Base-by-base conservation (phyloP, 129 eudicot genomes). In the Pittosporum tobira region DNA sequence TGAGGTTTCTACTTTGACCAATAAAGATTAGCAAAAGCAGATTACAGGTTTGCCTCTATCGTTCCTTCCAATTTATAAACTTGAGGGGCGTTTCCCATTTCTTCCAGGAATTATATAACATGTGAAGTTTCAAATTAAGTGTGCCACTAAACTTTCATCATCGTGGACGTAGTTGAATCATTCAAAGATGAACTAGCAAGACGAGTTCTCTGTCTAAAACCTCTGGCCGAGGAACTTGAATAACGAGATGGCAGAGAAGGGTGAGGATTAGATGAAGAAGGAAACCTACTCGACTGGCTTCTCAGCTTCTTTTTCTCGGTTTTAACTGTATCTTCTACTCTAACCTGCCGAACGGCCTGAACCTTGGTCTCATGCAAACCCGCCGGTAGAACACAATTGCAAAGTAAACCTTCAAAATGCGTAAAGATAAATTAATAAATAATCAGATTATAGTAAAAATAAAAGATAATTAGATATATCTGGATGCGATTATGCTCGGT, bases 311-410 rank as follows among this genome's bases (percentile, higher is more conserved):
- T 81, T 65, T 84, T 84, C 24, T 68, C 87, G 56, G 28, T n/a
- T n/a, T n/a, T 49, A 36, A 53, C 61, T 62, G 63, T 69, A 6
- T 78, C 88, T 71, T 81, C 94, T 26, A 61, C 71, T 73, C 72
- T 76, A 47, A 78, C 71, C 11, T 78, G 88, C 55, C 87, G 72
- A 43, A n/a, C n/a, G n/a, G n/a, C n/a, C n/a, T n/a, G n/a, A n/a
- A 84, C 87, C 63, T 76, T 83, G 21, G 87, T 78, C 62, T 84
- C 94, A 58, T 84, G 78, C 73, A 88, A 62, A 51, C 84, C 86
- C 21, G 84, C 89, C 9, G 94, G 94, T 38, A 88, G 94, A 29
- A 88, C 96, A 49, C 96, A 88, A 45, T 88, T 88, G 87, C 96
- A 84, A 24, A 84, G 65, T 59, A 81, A 68, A 69, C 96, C 96